Percentiles rank a stretch among this genome's conserved stretches.
phyloP scores from a whole-genome alignment of 805 yeast genomes.

The Wickerhamomyces hampshirensis region DNA sequence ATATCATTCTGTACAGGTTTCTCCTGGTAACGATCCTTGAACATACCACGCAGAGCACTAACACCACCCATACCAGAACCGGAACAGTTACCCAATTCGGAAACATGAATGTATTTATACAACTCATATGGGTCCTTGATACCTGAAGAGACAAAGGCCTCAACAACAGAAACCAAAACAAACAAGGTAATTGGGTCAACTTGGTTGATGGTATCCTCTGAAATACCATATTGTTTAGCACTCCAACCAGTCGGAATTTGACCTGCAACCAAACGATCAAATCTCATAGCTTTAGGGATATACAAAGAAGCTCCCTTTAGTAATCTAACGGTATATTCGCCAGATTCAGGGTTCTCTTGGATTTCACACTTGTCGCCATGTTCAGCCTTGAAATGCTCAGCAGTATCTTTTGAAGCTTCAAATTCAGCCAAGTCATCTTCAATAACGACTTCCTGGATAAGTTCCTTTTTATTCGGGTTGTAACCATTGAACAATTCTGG shows the following conservation, averaged over 20 bases:
- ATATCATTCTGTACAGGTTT: slow-evolving; percentile 95
- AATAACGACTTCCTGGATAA: slow-evolving; percentile 92
- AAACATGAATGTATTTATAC: slow-evolving; percentile 96
- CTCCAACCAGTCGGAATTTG: slow-evolving; percentile 99
- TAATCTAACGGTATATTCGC: slow-evolving; percentile 86
- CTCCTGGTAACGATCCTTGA: slow-evolving; percentile 89
- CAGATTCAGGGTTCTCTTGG: slow-evolving; percentile 82
- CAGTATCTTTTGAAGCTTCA: slow-evolving; percentile 92
- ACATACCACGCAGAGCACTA: slow-evolving; percentile 94
- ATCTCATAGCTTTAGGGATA: slow-evolving; percentile 75
- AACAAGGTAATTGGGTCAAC: slow-evolving; percentile 95
- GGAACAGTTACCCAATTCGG: slow-evolving; percentile 98
- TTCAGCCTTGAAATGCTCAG: slow-evolving; percentile 87
- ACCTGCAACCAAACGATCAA: slow-evolving; percentile 63
- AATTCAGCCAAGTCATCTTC: slow-evolving; percentile 97
- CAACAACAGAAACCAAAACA: slow-evolving; percentile 90
- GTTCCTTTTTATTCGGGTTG: slow-evolving; percentile 88
- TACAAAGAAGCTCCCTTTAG: slow-evolving; percentile 88
- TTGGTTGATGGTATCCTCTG: slow-evolving; percentile 88
- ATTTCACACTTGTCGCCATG: slow-evolving; percentile 94
- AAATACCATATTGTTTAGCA: slow-evolving; percentile 89
- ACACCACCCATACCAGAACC: slow-evolving; percentile 99
- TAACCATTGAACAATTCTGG: slow-evolving; percentile 93
- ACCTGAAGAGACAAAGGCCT: slow-evolving; percentile 92
- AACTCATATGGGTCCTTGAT: slow-evolving; percentile 97